These are phyloP conservation scores for Trichomonas gallinae DNA, from an alignment of 208 protist genomes.

Conservation along the genomic window DNA sequence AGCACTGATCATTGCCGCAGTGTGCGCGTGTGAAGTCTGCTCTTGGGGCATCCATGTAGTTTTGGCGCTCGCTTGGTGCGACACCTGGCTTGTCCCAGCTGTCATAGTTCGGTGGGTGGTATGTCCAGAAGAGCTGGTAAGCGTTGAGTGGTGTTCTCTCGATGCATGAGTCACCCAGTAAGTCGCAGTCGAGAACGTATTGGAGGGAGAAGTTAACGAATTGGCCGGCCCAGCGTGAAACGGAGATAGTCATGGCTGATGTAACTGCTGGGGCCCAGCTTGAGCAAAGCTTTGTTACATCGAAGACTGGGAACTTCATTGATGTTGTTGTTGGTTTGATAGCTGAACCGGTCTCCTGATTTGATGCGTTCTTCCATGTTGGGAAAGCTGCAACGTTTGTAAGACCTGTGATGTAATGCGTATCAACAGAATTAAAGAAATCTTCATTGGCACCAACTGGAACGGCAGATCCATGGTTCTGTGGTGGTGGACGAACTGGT, in stretches of 20 bases:
- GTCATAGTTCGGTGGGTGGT: neutral
- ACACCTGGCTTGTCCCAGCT: neutral
- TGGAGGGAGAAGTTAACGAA: neutral
- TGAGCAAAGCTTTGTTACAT: neutral
- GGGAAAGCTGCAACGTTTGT: neutral
- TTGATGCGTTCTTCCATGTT: neutral
- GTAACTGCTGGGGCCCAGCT: neutral
- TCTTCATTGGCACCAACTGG: neutral
- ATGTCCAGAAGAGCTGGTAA: neutral
- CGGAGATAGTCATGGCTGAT: neutral
- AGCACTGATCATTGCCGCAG: neutral
- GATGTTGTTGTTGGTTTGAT: neutral
- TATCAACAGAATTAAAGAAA: neutral
- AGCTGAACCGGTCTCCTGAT: neutral
- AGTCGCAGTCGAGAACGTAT: neutral
- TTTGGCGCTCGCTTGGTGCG: neutral
- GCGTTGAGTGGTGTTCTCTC: neutral
- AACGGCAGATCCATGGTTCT: neutral
- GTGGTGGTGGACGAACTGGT: neutral
- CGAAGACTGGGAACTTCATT: neutral
- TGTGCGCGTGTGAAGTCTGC: neutral
- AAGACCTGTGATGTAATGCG: neutral
- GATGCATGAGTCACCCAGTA: neutral
- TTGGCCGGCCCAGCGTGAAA: neutral
- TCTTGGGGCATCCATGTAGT: neutral